Evolutionary conservation across 129 eudicot species (phyloP), one percentile per base, ranked within the genome.

Genomic region (Centella asiatica): DNA sequence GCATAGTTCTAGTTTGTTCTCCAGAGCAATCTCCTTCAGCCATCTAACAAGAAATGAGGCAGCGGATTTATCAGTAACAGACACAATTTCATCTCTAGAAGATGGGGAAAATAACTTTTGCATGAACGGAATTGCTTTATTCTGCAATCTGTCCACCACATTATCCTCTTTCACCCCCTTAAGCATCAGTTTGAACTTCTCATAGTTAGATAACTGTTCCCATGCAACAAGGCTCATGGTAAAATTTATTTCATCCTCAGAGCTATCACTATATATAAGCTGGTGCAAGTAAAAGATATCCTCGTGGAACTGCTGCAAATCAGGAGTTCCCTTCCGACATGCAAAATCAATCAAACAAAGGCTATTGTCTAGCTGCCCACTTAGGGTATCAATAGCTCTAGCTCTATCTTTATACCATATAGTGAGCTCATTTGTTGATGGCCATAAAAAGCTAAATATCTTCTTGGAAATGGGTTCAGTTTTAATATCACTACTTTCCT

Each of bases 311-410:
- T 77, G 74, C 77, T 82, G 79, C 68, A 92, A 67, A 58, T 82
- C 88, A 62, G 62, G 73, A 18, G 87, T 47, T 20, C 95, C 96
- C 77, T 84, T 92, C 28, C 73, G 81, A 64, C 81, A 74, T 62
- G 86, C 98, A 67, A 73, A 79, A 32, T 87, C 96, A 77, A 92
- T 67, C 82, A 92, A 79, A 70, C 69, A 73, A 66, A 92, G 50
- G 78, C 80, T 77, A 71, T 84, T 87, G 60, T 92, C 94, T 15
- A 92, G 88, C 81, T 84, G 96, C 26, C 98, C 98, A 79, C 88
- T 92, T 37, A 84, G 40, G 50, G 77, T 70, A 78, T 92, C 98
- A 73, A 92, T 92, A 36, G 77, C 87, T 72, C 83, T 78, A 78
- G 98, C 95, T 77, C 98, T 77, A 32, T 60, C 69, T 72, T 61